Evolutionary conservation across 768 basidiomycete species (phyloP).

Genomic region (Mycena indigotica): DNA sequence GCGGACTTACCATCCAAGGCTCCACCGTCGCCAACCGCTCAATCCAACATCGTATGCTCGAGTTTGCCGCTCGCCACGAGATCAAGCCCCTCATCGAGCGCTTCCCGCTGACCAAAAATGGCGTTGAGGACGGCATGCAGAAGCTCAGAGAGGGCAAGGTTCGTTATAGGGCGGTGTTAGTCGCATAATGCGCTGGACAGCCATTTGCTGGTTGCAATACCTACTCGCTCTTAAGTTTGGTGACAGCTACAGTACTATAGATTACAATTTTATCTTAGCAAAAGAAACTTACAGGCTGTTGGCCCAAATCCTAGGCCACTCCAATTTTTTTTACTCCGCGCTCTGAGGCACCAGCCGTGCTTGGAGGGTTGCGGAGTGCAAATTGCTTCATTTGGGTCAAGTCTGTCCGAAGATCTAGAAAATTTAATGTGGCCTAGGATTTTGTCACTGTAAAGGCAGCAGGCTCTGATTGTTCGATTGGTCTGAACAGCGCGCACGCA

Average conservation of each 20-base stretch:
- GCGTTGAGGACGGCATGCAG: conserved; percentile 19
- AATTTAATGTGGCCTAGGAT: too few relatives aligned
- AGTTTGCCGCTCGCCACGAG: conserved; percentile 33
- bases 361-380: too few relatives aligned
- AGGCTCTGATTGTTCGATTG: too few relatives aligned
- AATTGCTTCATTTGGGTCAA: too few relatives aligned
- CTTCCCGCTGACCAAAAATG: conserved; percentile 33
- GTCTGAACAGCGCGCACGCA: too few relatives aligned
- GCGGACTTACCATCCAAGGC: conserved; percentile 17
- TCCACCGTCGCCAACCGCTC: conserved; percentile 16
- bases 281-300: neutral
- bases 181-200: neutral
- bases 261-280: neutral
- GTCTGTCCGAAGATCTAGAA: too few relatives aligned
- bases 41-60: conserved; percentile 28
- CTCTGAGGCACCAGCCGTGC: too few relatives aligned
- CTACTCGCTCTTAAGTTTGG: neutral
- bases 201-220: neutral
- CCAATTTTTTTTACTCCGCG: neutral
- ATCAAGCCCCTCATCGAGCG: conserved; percentile 32
- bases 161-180: conserved; percentile 13
- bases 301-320: neutral
- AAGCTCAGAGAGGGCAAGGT: conserved; percentile 15
- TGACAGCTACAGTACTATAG: neutral
- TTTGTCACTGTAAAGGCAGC: too few relatives aligned